A percentile compares a stretch with the other conserved stretches of the same genome.
Conservation (phyloP, 495 filamentous ascomycete species). For the Aspergillus sclerotioniger region DNA sequence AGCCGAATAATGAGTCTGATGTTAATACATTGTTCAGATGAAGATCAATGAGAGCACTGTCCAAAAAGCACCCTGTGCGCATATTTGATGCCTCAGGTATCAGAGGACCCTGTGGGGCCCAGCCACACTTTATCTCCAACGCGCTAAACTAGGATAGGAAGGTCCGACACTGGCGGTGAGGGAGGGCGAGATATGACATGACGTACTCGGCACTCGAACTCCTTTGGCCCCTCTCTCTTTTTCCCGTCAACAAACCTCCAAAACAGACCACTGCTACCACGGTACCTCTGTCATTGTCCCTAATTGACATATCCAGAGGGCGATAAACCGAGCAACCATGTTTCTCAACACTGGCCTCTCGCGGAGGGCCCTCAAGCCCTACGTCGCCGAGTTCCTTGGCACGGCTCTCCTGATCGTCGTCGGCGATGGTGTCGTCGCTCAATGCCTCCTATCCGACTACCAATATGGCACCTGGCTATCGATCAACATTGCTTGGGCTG, state of each 20-base stretch:
- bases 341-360: conserved; percentile 20
- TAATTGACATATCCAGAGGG: not conserved
- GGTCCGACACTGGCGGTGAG: not conserved
- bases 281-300: not conserved
- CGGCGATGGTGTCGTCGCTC: conserved; percentile 38
- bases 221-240: not conserved
- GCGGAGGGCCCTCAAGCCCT: conserved; percentile 29
- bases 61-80: not conserved
- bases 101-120: not conserved
- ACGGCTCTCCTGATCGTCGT: conserved; percentile 36
- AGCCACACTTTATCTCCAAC: not conserved
- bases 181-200: not conserved
- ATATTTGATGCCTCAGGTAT: not conserved
- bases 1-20: too few relatives aligned
- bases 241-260: not conserved
- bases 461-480: conserved; percentile 40
- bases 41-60: too few relatives aligned
- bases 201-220: not conserved
- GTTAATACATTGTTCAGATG: too few relatives aligned
- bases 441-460: conserved; percentile 35
- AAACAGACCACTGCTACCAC: not conserved
- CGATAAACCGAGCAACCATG: conserved; percentile 5
- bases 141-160: not conserved
- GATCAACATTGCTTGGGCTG: conserved; percentile 38
- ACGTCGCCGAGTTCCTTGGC: conserved; percentile 36